Evolutionary conservation across 2,329 filamentous ascomycete genomes (phyloP).

Genomic region (Colletotrichum caudatum): DNA sequence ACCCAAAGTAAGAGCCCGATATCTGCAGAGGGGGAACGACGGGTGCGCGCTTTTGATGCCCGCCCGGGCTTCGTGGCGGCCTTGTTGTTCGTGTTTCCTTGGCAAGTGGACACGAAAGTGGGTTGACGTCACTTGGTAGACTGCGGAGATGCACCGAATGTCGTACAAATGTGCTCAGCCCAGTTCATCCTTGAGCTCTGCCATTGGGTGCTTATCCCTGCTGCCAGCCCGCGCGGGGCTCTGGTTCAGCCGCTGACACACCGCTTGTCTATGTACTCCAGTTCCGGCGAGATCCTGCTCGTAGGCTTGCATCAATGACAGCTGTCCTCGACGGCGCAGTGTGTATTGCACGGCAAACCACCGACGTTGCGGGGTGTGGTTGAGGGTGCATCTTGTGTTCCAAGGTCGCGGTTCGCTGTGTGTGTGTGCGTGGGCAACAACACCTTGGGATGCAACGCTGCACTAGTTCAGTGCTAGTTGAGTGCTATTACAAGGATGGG

Average conservation of each 20-base stretch:
- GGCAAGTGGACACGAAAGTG: conserved; percentile 14
- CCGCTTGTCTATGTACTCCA: conserved; percentile 20
- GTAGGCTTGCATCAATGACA: conserved; percentile 7
- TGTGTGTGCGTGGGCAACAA: background rate
- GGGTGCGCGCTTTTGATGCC: conserved; percentile 18
- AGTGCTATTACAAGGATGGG: conserved; percentile 5
- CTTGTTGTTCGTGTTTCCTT: conserved; percentile 19
- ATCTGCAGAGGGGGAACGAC: background rate
- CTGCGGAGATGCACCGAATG: conserved; percentile 6
- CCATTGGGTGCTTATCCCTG: conserved; percentile 18
- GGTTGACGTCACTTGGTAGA: conserved; percentile 21
- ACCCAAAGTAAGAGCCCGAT: background rate
- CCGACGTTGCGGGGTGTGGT: background rate
- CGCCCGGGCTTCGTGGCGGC: conserved; percentile 10
- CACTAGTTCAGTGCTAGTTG: background rate
- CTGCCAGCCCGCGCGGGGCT: conserved; percentile 21
- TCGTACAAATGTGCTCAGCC: conserved; percentile 15
- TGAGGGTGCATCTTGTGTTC: background rate
- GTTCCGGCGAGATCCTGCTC: background rate
- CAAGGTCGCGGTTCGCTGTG: background rate
- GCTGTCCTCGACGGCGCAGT: background rate
- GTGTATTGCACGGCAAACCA: background rate
- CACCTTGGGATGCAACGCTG: background rate
- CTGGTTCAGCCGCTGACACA: conserved; percentile 27
- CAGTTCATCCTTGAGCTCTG: conserved; percentile 1